Percentiles rank a stretch among this genome's conserved stretches.
phyloP scores from a whole-genome alignment of 306 rosid species.

The Fragaria nilgerrensis region DNA sequence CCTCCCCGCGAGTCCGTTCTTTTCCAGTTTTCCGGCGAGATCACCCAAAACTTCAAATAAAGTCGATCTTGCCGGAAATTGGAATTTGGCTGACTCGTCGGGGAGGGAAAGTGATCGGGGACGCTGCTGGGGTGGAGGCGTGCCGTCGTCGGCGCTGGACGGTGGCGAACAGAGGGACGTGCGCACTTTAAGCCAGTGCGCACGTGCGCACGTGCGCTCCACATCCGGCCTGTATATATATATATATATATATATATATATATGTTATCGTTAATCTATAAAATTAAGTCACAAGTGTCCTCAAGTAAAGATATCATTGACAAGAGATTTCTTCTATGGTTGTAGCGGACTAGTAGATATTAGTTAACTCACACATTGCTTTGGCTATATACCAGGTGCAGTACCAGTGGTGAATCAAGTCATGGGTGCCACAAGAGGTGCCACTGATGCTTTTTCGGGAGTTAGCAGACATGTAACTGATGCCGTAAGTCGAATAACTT shows the following conservation, averaged over 20 bases:
- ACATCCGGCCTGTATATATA: no score
- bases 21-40: no score
- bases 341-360: slow-evolving; percentile 1
- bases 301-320: neutral
- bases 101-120: no score
- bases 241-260: neutral
- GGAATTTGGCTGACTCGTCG: no score
- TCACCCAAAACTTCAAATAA: no score
- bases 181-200: no score
- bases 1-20: no score
- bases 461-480: slow-evolving; percentile 70
- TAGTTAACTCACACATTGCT: slow-evolving; percentile 9
- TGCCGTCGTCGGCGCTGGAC: no score
- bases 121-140: no score
- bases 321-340: neutral
- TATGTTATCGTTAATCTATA: neutral
- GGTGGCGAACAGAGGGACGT: no score
- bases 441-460: slow-evolving; percentile 91
- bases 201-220: no score
- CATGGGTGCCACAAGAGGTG: slow-evolving; percentile 96
- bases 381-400: slow-evolving; percentile 52
- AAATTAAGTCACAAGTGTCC: neutral
- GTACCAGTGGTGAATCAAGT: slow-evolving; percentile 82
- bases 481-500: slow-evolving; percentile 52
- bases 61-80: no score